These are phyloP conservation scores for Trametes pubescens DNA, from an alignment of 1,284 basidiomycete genomes.

Conservation along the genomic window DNA sequence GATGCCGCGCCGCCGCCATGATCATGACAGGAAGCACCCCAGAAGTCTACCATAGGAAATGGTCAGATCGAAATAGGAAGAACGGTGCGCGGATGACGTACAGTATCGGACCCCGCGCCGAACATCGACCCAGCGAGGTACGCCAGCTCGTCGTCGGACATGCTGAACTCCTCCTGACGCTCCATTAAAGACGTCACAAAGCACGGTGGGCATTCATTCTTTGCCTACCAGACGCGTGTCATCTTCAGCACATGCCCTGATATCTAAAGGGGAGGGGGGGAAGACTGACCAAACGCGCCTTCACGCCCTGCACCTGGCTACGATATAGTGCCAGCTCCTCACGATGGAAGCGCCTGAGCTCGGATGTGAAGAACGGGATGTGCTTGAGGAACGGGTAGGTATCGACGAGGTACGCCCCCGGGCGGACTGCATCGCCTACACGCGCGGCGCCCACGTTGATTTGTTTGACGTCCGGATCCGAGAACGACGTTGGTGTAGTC, in stretches of 20 bases:
- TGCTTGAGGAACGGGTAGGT: constrained; percentile 61
- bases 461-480: constrained; percentile 63
- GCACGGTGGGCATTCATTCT: constrained; percentile 50
- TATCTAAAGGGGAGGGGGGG: not conserved
- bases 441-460: constrained; percentile 58
- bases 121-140: constrained; percentile 71
- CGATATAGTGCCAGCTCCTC: constrained; percentile 68
- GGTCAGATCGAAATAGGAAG: not conserved
- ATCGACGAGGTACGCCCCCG: constrained; percentile 67
- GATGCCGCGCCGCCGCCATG: constrained; percentile 71
- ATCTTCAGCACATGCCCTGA: not conserved
- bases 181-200: constrained; percentile 67
- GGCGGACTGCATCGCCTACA: constrained; percentile 58
- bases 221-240: constrained; percentile 38
- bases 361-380: constrained; percentile 64
- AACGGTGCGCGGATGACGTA: constrained; percentile 23
- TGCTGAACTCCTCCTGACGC: constrained; percentile 53
- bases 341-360: constrained; percentile 57
- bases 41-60: constrained; percentile 48
- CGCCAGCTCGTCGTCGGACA: constrained; percentile 62
- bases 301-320: constrained; percentile 54
- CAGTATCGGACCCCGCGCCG: constrained; percentile 72
- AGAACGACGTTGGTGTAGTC: constrained; percentile 52
- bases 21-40: constrained; percentile 62
- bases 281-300: constrained; percentile 51